Conservation (phyloP, 495 filamentous ascomycete species). For the Extremus antarcticus region DNA sequence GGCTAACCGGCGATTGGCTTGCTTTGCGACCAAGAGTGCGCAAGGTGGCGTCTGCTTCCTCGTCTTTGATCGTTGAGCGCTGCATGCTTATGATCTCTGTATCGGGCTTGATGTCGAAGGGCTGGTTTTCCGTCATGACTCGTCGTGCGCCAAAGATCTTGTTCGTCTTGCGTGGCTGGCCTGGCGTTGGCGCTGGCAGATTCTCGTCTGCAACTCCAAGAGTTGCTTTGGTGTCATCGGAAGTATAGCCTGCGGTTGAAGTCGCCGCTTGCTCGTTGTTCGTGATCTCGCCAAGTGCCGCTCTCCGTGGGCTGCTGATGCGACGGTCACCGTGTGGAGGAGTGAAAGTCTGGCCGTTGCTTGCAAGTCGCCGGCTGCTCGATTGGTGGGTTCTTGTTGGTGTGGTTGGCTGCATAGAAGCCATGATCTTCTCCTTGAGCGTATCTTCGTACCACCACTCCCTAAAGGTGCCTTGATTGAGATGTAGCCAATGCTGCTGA, state of each 20-base stretch:
- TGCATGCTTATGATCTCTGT: slow-evolving; percentile 42
- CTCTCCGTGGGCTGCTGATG: slow-evolving; percentile 49
- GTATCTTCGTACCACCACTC: slow-evolving; percentile 97
- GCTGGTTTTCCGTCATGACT: slow-evolving; percentile 32
- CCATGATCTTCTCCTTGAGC: slow-evolving; percentile 48
- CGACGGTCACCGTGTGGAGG: slow-evolving; percentile 42
- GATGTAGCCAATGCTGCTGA: slow-evolving; percentile 98
- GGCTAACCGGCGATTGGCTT: slow-evolving; percentile 12
- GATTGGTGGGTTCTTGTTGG: slow-evolving; percentile 57
- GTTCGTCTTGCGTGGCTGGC: slow-evolving; percentile 84
- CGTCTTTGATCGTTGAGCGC: slow-evolving; percentile 40
- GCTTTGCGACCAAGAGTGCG: slow-evolving; percentile 46
- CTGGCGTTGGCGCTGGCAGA: slow-evolving; percentile 87
- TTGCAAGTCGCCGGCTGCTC: slow-evolving; percentile 37
- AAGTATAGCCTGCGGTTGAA: slow-evolving; percentile 22
- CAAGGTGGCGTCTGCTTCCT: slow-evolving; percentile 69
- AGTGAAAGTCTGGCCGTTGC: slow-evolving; percentile 61
- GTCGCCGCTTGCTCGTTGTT: slow-evolving; percentile 46
- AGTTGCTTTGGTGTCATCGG: slow-evolving; percentile 45
- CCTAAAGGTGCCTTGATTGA: slow-evolving; percentile 91
- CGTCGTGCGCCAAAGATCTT: slow-evolving; percentile 40
- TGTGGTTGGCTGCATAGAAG: slow-evolving; percentile 57
- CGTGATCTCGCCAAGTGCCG: slow-evolving; percentile 82
- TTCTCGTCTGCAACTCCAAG: slow-evolving; percentile 44
- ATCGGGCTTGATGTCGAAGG: slow-evolving; percentile 27